These are phyloP conservation scores for Mortierella polycephala DNA, from an alignment of 371 early-diverging fungal species.

Conservation along the genomic window DNA sequence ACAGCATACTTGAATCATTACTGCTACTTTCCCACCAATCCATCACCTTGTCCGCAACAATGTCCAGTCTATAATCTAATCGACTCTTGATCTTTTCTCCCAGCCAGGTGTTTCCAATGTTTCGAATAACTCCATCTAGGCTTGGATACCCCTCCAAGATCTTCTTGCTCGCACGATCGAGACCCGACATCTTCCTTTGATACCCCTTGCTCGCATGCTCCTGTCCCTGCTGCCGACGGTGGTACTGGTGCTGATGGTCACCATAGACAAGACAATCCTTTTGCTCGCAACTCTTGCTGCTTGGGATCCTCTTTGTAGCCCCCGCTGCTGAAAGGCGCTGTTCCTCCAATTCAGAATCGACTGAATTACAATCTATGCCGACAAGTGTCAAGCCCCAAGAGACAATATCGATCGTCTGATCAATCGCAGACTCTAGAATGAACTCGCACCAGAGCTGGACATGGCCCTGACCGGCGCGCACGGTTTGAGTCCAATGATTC, in stretches of 20 bases:
- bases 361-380: conserved; percentile 12
- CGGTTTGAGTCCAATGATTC: conserved; percentile 41
- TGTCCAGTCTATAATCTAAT: conserved; percentile 23
- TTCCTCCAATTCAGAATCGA: conserved; percentile 2
- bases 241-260: not conserved
- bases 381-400: conserved; percentile 23
- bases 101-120: conserved; percentile 30
- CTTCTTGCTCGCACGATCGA: conserved; percentile 31
- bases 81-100: conserved; percentile 31
- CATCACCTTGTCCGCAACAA: conserved; percentile 33
- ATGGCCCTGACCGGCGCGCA: conserved; percentile 41
- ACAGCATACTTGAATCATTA: not conserved
- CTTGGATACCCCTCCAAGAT: conserved; percentile 36
- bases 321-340: not conserved
- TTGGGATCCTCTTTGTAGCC: not conserved
- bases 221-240: conserved; percentile 5
- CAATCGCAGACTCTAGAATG: conserved; percentile 29
- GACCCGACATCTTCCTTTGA: conserved; percentile 15
- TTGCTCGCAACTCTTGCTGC: not conserved
- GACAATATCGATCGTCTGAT: conserved; percentile 36
- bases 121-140: conserved; percentile 6
- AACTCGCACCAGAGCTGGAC: conserved; percentile 51
- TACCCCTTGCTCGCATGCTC: not conserved
- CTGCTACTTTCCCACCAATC: conserved; percentile 24
- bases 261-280: not conserved